phyloP scores from a whole-genome alignment of 1,139 yeast genomes.

The Protomyces lactucae-debilis region DNA sequence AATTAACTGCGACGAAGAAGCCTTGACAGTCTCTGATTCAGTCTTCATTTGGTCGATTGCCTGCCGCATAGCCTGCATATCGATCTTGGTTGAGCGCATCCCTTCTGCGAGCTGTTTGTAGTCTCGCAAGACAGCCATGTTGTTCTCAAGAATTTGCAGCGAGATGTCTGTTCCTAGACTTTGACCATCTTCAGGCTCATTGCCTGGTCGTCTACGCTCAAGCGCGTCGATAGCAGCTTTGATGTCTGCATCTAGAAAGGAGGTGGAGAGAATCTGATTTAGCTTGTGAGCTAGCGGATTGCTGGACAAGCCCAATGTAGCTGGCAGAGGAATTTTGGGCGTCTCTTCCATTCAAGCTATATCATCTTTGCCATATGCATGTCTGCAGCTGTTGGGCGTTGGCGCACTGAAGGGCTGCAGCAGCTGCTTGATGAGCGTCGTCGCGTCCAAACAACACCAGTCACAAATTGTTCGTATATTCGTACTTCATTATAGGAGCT shows the following conservation, averaged over 20 bases:
- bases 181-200: constrained; percentile 45
- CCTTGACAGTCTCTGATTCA: constrained; percentile 35
- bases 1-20: constrained; percentile 38
- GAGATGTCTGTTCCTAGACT: constrained; percentile 66
- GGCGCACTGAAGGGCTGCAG: no score
- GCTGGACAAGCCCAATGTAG: neutral
- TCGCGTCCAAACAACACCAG: neutral
- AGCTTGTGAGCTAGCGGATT: constrained; percentile 22
- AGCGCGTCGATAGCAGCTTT: constrained; percentile 40
- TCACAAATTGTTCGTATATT: neutral
- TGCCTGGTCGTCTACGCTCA: constrained; percentile 36
- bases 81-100: constrained; percentile 2
- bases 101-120: constrained; percentile 43
- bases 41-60: constrained; percentile 4
- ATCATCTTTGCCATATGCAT: neutral
- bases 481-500: no score
- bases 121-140: constrained; percentile 54
- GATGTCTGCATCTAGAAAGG: constrained; percentile 40
- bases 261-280: constrained; percentile 38
- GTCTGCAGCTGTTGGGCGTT: no score
- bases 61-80: neutral
- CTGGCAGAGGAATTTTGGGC: constrained; percentile 5
- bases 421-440: no score
- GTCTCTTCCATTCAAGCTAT: neutral
- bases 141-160: constrained; percentile 61